Conservation (phyloP, 2,329 filamentous ascomycete species). For the Dothideomycetes sp. region DNA sequence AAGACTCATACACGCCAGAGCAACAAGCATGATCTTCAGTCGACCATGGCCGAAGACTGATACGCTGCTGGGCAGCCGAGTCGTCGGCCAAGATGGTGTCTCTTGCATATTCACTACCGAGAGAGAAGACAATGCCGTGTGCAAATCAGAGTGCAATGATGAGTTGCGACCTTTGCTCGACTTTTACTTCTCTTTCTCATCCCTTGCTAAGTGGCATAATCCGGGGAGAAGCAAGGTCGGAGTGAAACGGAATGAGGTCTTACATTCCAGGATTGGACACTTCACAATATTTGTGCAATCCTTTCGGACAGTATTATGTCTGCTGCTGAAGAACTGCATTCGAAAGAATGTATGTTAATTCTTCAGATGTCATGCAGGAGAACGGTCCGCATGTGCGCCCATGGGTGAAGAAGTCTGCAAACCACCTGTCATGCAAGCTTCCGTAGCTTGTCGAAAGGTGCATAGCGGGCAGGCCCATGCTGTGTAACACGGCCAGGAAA, state of each 20-base stretch:
- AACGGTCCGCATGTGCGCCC: slow-evolving; percentile 2
- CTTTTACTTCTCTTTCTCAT: slow-evolving; percentile 3
- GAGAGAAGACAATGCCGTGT: background rate
- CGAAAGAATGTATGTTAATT: slow-evolving; percentile 9
- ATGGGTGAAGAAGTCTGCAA: slow-evolving; percentile 12
- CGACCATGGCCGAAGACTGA: slow-evolving; percentile 16
- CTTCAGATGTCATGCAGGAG: slow-evolving; percentile 5
- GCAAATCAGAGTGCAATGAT: background rate
- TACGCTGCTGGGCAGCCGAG: slow-evolving; percentile 1
- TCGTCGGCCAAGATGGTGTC: slow-evolving; percentile 11
- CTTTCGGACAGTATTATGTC: slow-evolving; percentile 2
- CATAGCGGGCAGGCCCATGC: slow-evolving; percentile 11
- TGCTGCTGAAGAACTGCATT: background rate
- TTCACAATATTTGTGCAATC: slow-evolving; percentile 7
- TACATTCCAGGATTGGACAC: slow-evolving; percentile 6
- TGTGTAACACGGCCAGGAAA: slow-evolving; percentile 11
- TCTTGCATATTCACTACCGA: slow-evolving; percentile 11
- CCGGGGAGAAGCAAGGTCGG: slow-evolving; percentile 6
- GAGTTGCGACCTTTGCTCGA: background rate
- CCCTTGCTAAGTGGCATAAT: background rate
- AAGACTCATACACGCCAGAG: slow-evolving; percentile 21
- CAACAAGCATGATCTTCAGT: slow-evolving; percentile 20
- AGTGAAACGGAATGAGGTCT: slow-evolving; percentile 5
- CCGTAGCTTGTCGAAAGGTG: slow-evolving; percentile 10
- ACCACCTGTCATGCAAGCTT: slow-evolving; percentile 10